Evolutionary conservation across 2,329 filamentous ascomycete genomes (phyloP).

Genomic region (Aurifilum marmelostoma): DNA sequence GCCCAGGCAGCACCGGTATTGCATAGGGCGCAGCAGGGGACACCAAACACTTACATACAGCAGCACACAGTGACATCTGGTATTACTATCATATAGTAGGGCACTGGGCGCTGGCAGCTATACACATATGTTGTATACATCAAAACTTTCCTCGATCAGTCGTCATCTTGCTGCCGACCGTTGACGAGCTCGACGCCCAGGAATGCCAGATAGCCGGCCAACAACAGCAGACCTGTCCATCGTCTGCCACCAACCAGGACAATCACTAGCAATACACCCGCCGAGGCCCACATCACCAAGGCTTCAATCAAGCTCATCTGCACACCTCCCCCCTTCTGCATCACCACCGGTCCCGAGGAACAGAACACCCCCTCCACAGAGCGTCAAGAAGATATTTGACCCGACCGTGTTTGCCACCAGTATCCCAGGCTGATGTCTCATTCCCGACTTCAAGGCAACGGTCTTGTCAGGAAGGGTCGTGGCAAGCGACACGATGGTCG

Average conservation of each 20-base stretch:
- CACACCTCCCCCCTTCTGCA: conserved; percentile 27
- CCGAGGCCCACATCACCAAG: conserved; percentile 36
- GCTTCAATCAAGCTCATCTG: conserved; percentile 37
- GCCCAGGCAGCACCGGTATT: too few relatives aligned
- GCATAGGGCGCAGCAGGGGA: not conserved
- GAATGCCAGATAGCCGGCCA: conserved; percentile 39
- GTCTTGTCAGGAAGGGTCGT: conserved; percentile 58
- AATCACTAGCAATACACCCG: conserved; percentile 36
- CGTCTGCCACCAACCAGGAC: conserved; percentile 38
- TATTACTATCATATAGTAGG: too few relatives aligned
- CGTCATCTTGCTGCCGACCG: not conserved
- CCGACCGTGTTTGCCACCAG: conserved; percentile 55
- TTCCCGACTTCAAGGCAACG: conserved; percentile 50
- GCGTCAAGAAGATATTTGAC: conserved; percentile 56
- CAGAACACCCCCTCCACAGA: conserved; percentile 47
- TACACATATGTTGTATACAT: not conserved
- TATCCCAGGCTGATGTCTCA: conserved; percentile 50
- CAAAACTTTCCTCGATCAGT: not conserved
- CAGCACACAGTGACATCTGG: too few relatives aligned
- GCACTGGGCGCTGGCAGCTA: not conserved
- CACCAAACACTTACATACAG: too few relatives aligned
- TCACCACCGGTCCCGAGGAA: conserved; percentile 37
- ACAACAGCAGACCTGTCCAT: conserved; percentile 39
- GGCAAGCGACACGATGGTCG: conserved; percentile 51
- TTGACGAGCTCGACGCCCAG: conserved; percentile 31